Evolutionary conservation across 2,329 filamentous ascomycete genomes (phyloP), one percentile per base, ranked within the genome.

Genomic region (Hymenoscyphus repandus): DNA sequence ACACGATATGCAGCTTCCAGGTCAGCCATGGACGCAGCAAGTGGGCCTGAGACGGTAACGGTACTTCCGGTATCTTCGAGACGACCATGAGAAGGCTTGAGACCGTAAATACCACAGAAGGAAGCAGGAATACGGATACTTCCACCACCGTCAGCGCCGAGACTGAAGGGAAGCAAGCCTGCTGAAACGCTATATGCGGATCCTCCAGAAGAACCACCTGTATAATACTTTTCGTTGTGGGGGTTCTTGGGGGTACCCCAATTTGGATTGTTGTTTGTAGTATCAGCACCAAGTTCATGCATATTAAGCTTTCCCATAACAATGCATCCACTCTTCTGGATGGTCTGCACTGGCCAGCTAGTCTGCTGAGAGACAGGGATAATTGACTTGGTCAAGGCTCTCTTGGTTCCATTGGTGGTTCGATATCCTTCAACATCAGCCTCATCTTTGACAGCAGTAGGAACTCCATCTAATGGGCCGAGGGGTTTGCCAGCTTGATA

Each of bases 121-220:
- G 60, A 61, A 3, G 62, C 46, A 6, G 63, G 62, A n/a, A 69
- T 59, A 2, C 63, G 60, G 38, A 88, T 81, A 15, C 81, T 86
- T 30, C 85, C 85, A 53, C 85, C 85, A 0, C 85, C 97, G 66
- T 99, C 93, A 12, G 92, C 96, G 17, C 92, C 93, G 18, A 99
- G 72, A 3, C 91, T 90, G 32, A 84, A 57, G 22, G 82, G 77
- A 0, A 77, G 76, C 2, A 78, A 72, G 20, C 79, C 79, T 1
- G 79, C 74, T 18, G 79, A 80, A 20, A 97, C 88, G 7, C 89
- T 88, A 15, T 95, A 82, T 2, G 92, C 92, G 65, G 90, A 95
- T 12, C 93, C 93, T 41, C 93, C 93, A 1, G 92, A 97, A 65
- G 90, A 96, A 15, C 90, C 90, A 32, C 90, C 90, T 0, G 88